A percentile compares a stretch with the other conserved stretches of the same genome.
Conservation (phyloP, 1,284 basidiomycete species). For the Trichosporon ovoides region DNA sequence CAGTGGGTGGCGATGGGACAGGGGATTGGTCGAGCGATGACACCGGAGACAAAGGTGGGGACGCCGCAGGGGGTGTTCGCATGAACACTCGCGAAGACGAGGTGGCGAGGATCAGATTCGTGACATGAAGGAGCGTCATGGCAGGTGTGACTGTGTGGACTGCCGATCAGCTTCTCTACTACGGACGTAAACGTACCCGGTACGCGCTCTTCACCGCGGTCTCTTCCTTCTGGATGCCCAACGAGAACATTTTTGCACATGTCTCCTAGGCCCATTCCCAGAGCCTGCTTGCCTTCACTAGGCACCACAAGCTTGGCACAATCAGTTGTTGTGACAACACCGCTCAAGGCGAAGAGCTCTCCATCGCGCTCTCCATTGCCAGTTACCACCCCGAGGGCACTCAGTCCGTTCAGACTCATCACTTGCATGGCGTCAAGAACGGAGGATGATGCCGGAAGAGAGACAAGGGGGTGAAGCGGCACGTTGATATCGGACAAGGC, state of each 20-base stretch:
- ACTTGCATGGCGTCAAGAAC: conserved; percentile 43
- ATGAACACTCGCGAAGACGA: conserved; percentile 36
- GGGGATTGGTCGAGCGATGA: conserved; percentile 23
- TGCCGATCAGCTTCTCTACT: conserved; percentile 16
- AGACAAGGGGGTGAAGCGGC: conserved; percentile 33
- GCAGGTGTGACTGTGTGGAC: conserved; percentile 34
- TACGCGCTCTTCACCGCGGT: conserved; percentile 36
- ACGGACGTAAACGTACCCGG: conserved; percentile 25
- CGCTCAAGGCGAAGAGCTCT: conserved; percentile 21
- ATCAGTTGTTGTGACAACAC: conserved; percentile 29
- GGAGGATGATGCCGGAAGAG: conserved; percentile 26
- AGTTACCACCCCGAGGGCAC: conserved; percentile 32
- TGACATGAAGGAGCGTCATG: conserved; percentile 31
- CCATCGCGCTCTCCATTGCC: conserved; percentile 16
- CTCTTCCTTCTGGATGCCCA: conserved; percentile 24
- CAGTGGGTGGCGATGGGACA: conserved; percentile 17
- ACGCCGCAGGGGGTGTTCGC: conserved; percentile 17
- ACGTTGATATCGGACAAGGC: conserved; percentile 23
- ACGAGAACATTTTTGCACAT: conserved; percentile 31
- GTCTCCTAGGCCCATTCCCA: conserved; percentile 33
- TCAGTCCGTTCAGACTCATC: conserved; percentile 32
- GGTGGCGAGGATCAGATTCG: conserved; percentile 38
- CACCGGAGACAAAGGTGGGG: conserved; percentile 30
- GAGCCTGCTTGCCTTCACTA: conserved; percentile 32
- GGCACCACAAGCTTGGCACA: conserved; percentile 36